These are phyloP conservation scores for Beauveria sp. DNA, from an alignment of 2,329 filamentous ascomycete genomes.

Conservation along the genomic window DNA sequence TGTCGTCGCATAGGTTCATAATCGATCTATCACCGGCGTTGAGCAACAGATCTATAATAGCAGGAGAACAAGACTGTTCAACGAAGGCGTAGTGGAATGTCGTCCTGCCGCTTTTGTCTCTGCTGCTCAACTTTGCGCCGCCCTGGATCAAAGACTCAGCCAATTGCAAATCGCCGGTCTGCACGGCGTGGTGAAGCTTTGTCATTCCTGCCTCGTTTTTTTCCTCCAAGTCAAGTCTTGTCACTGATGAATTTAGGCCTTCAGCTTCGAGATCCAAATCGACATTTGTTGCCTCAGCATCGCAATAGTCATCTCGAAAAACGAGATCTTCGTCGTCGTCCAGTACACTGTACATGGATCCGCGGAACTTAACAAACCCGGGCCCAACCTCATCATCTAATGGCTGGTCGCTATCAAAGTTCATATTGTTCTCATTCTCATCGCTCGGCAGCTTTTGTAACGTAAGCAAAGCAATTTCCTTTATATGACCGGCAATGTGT, in stretches of 20 bases:
- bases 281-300: constrained; percentile 6
- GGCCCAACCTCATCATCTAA: constrained; percentile 19
- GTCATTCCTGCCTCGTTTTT: constrained; percentile 17
- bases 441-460: constrained; percentile 24
- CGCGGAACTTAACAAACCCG: constrained; percentile 13
- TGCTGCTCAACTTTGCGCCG: neutral
- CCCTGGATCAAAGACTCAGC: neutral
- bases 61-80: too few relatives aligned
- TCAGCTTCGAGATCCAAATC: constrained; percentile 12
- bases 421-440: constrained; percentile 16
- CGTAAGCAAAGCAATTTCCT: constrained; percentile 24
- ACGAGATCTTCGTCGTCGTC: constrained; percentile 19
- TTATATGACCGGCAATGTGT: constrained; percentile 23
- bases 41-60: too few relatives aligned
- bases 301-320: constrained; percentile 16
- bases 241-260: constrained; percentile 7
- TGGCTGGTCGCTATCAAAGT: constrained; percentile 19
- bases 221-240: constrained; percentile 16
- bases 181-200: constrained; percentile 18
- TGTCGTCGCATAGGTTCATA: neutral
- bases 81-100: neutral
- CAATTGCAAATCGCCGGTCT: constrained; percentile 12
- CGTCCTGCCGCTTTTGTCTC: neutral
- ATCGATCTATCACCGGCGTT: neutral
- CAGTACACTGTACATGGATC: constrained; percentile 24